phyloP scores from a whole-genome alignment of 257 asterid genomes.

The Anisodus acutangulus region DNA sequence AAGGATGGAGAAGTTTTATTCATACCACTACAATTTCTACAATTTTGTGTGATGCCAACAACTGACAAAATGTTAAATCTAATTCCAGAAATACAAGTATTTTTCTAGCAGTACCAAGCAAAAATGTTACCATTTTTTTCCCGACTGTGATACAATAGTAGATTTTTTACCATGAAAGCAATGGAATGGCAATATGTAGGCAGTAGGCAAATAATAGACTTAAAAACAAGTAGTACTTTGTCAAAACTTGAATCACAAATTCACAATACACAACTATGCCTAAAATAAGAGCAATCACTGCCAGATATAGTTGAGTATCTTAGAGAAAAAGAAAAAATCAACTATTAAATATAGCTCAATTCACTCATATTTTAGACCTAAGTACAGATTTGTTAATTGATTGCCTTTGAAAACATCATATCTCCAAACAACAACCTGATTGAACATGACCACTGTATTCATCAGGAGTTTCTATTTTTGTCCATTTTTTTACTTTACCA shows the following conservation, averaged over 20 bases:
- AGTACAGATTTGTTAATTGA: not conserved
- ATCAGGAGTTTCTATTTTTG: conserved; percentile 10
- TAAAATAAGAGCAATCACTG: not conserved
- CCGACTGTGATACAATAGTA: not conserved
- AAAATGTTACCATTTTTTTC: not conserved
- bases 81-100: not conserved
- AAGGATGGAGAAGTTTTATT: too few relatives aligned
- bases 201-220: not conserved
- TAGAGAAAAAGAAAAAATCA: not conserved
- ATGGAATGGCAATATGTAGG: not conserved
- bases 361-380: not conserved
- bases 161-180: not conserved
- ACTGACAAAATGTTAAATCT: too few relatives aligned
- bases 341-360: not conserved
- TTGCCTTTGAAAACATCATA: not conserved
- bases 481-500: not conserved
- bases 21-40: too few relatives aligned
- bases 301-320: not conserved
- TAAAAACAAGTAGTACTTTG: not conserved
- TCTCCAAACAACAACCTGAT: conserved; percentile 29
- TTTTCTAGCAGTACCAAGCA: not conserved
- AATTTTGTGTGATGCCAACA: too few relatives aligned
- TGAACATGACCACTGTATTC: conserved; percentile 29
- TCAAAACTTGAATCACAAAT: not conserved
- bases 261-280: not conserved